Base-by-base conservation (phyloP, 495 filamentous ascomycete genomes). In the Annulohypoxylon nitens region DNA sequence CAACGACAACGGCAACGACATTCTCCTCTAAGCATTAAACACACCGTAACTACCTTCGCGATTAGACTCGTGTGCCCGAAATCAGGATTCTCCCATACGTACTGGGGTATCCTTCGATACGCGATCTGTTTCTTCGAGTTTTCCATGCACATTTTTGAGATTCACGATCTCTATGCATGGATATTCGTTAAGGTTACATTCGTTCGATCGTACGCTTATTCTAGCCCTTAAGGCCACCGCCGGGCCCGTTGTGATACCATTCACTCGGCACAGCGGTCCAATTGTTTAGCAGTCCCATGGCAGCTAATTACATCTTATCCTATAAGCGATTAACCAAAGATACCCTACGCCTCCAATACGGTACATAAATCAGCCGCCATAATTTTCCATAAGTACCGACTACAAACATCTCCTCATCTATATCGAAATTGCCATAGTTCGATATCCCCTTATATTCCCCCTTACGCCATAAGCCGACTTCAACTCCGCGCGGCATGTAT, bases 401-500 rank as follows among this genome's bases (percentile, higher is more conserved):
- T 74, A 54, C 0, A 57, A 66, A 25, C 16, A 50, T 53, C 12
- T 33, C 36, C 55, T 14, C 37, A 61, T 64, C 39, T 37, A 4
- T 3, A 48, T 37, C 39, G 2, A 36, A 10, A 60, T 53, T 36
- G 18, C 23, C 26, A 41, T 20, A 23, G 8, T 10, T 12, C 58
- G 48, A 33, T 55, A 63, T 16, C 20, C 41, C 36, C 48, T 16
- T 7, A 36, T 39, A 26, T 43, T 43, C 37, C 57, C 3, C 18
- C 9, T 6, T 23, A 43, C 20, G 25, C 9, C 34, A 51, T 61
- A 51, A 26, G 51, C 53, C 67, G 16, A 65, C 16, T 14, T 20
- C 48, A n/a, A 51, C 41, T 41, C 20, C 58, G n/a, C 67, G 67
- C 87, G 84, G 85, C 75, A 97, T 97, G 94, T 97, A 92, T 84